Percentiles rank a stretch among this genome's conserved stretches.
These are phyloP conservation scores for Helenozyma baotianmanensis DNA, from an alignment of 805 yeast genomes.

Conservation along the genomic window DNA sequence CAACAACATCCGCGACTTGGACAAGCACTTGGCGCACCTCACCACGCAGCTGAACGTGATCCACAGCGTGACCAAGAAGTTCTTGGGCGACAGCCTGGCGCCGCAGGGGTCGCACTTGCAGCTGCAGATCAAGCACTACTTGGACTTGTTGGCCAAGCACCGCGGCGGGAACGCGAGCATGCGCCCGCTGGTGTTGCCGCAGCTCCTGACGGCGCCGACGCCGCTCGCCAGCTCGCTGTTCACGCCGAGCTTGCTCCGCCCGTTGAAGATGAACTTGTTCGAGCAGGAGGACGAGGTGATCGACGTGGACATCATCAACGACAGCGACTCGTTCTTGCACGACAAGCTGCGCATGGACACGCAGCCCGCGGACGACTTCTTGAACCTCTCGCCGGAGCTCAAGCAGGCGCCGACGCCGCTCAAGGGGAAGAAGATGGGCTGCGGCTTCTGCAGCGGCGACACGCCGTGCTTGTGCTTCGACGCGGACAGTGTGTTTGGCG, in stretches of 20 bases:
- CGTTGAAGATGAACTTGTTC: constrained; percentile 13
- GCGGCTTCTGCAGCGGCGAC: constrained; percentile 37
- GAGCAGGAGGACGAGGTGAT: constrained; percentile 13
- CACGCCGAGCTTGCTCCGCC: constrained; percentile 16
- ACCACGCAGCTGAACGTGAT: constrained; percentile 35
- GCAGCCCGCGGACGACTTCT: background rate
- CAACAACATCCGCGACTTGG: constrained; percentile 36
- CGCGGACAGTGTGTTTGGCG: constrained; percentile 24
- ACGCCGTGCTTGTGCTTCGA: constrained; percentile 41
- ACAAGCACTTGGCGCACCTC: constrained; percentile 34
- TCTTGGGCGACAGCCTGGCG: constrained; percentile 8
- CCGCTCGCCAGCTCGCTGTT: constrained; percentile 4
- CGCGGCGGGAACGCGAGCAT: background rate
- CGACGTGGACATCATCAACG: constrained; percentile 14
- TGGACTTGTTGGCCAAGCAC: constrained; percentile 16
- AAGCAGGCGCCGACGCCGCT: constrained; percentile 1
- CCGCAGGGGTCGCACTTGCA: constrained; percentile 11
- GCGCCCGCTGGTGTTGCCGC: background rate
- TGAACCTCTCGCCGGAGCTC: constrained; percentile 2
- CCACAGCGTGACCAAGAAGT: constrained; percentile 35
- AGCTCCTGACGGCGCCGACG: background rate
- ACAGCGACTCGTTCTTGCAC: constrained; percentile 10
- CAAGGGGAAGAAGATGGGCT: constrained; percentile 14
- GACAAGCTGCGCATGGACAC: constrained; percentile 2
- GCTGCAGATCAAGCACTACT: constrained; percentile 20